Evolutionary conservation across 495 filamentous ascomycete species (phyloP).

Genomic region (Acidiella bohemica): DNA sequence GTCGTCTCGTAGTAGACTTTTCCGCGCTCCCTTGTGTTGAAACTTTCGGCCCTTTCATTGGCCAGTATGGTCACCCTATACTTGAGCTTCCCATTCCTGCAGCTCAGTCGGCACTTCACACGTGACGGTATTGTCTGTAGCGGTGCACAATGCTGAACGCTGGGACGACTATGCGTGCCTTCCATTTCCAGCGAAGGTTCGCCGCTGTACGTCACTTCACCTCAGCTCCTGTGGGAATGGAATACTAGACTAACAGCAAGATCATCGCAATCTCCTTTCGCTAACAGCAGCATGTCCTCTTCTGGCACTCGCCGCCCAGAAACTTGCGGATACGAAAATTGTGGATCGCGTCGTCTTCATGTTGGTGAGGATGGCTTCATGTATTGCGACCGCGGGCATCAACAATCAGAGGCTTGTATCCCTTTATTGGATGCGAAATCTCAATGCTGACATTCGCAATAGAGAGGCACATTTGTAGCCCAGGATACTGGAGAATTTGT

Average conservation of each 20-base stretch:
- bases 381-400: conserved; percentile 54
- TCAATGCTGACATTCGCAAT: background rate
- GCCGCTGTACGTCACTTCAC: background rate
- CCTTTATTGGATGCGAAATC: background rate
- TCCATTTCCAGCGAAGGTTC: background rate
- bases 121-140: no score
- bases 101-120: no score
- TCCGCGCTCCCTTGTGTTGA: no score
- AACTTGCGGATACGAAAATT: conserved; percentile 34
- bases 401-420: conserved; percentile 28
- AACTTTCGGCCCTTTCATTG: no score
- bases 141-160: background rate
- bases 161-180: background rate
- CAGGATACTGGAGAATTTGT: conserved; percentile 68
- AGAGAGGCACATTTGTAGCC: conserved; percentile 33
- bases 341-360: conserved; percentile 42
- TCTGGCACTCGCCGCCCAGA: background rate
- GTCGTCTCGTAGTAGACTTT: no score
- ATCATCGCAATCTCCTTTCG: no score
- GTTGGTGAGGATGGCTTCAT: conserved; percentile 51
- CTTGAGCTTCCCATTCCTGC: no score
- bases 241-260: background rate
- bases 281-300: conserved; percentile 3
- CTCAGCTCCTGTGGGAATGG: no score
- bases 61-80: no score